Evolutionary conservation across 805 yeast species (phyloP).

Genomic region (Starmerella floricola): DNA sequence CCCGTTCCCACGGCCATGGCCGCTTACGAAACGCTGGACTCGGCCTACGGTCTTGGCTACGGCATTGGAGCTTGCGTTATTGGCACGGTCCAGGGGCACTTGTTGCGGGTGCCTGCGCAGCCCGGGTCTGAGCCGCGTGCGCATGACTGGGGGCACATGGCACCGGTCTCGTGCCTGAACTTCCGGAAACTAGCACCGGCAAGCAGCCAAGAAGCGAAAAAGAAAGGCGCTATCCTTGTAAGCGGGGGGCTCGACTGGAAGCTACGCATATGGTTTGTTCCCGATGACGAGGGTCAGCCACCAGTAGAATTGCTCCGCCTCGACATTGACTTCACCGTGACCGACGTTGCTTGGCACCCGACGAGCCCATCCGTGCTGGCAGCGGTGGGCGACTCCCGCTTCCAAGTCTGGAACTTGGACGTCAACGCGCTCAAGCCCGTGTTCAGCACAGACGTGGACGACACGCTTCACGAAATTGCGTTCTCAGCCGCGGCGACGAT

Average conservation of each 20-base stretch:
- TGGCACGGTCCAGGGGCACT: constrained; percentile 14
- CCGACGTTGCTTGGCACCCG: constrained; percentile 13
- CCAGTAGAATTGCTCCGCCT: constrained; percentile 1
- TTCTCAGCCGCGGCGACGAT: background rate
- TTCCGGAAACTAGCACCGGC: constrained; percentile 3
- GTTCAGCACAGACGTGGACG: background rate
- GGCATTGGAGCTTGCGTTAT: constrained; percentile 14
- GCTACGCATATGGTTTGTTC: constrained; percentile 14
- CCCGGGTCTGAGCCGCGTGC: background rate
- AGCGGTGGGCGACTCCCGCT: constrained; percentile 9
- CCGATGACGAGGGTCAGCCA: constrained; percentile 6
- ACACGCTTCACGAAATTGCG: background rate
- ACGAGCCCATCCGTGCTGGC: constrained; percentile 10
- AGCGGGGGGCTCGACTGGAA: constrained; percentile 20
- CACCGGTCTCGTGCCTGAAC: constrained; percentile 10
- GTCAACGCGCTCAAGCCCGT: constrained; percentile 10
- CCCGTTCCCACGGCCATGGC: constrained; percentile 16
- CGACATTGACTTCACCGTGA: constrained; percentile 8
- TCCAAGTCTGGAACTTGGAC: constrained; percentile 16
- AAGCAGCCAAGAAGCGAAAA: background rate
- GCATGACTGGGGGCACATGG: constrained; percentile 11
- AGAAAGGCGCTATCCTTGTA: constrained; percentile 4
- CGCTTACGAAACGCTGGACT: constrained; percentile 2
- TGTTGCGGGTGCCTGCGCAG: constrained; percentile 13
- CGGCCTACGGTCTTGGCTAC: constrained; percentile 12